Base-by-base conservation (phyloP, 177 flowering plant species). In the Vitis hybrid region DNA sequence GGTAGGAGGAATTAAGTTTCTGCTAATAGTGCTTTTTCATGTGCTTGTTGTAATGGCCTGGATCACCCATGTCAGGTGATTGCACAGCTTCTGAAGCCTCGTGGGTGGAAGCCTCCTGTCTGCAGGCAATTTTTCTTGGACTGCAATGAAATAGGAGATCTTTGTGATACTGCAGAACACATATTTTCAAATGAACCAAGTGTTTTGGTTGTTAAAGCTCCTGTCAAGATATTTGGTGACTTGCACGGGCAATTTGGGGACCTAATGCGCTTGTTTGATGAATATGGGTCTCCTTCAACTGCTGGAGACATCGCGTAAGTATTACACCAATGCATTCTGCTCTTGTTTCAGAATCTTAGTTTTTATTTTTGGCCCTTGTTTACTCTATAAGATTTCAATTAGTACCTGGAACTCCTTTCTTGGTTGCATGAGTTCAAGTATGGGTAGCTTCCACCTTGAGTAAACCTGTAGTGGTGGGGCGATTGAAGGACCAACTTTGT, bases 31-130 rank as follows among this genome's bases (percentile, higher is more conserved):
- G 9, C 45, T 39, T 39, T 26, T 39, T 39, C 45, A 39, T 39
- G 45, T 39, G 45, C 45, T 39, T 5, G 7, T 7, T 39, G 45
- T 39, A 39, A 39, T 39, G 45, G 45, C 45, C 45, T 39, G 1
- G 45, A 39, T 39, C 45, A 39, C 45, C 45, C 45, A 5, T 39
- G 6, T 13, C 72, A 94, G 99, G 99, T 96, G 58, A 82, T 94
- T 68, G 86, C 92, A 60, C 91, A 89, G 81, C 95, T 96, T 67
- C 71, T 96, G 64, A 94, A 94, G 78, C 99, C 99, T 75, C 99
- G 98, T 71, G 98, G 99, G 62, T 96, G 99, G 99, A 96, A 94
- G 75, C 98, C 99, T 74, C 99, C 99, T 12, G 99, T 92, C 58
- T 90, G 92, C 31, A 84, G 99, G 31, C 98, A 96, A 56, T 96